Evolutionary conservation across 441 rosid species (phyloP).

Genomic region (Erysimum pusillum): DNA sequence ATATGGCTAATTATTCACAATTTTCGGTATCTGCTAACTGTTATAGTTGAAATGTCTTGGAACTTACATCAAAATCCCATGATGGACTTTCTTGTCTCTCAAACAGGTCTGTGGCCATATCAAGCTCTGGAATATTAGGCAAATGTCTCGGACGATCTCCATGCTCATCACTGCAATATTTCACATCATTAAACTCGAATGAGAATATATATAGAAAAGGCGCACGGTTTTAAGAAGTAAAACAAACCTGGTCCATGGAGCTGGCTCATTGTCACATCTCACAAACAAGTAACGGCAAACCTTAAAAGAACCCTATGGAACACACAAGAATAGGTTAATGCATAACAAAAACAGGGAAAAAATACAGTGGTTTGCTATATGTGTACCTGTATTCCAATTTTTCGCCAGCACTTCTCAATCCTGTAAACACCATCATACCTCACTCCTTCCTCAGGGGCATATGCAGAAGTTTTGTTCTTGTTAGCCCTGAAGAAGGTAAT

Average conservation of each 20-base stretch:
- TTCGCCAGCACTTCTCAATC: slow-evolving; percentile 84
- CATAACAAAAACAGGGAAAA: neutral
- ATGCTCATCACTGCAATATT: slow-evolving; percentile 60
- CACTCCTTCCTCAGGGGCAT: slow-evolving; percentile 76
- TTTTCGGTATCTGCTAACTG: no score
- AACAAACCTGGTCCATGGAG: slow-evolving; percentile 89
- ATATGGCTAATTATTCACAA: no score
- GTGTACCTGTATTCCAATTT: slow-evolving; percentile 63
- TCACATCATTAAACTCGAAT: neutral
- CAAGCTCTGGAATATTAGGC: slow-evolving; percentile 68
- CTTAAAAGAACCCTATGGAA: slow-evolving; percentile 39
- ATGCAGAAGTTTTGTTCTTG: no score
- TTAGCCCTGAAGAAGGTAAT: no score
- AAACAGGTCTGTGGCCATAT: slow-evolving; percentile 58
- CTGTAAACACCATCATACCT: slow-evolving; percentile 89
- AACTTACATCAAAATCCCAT: slow-evolving; percentile 82
- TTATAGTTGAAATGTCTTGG: neutral
- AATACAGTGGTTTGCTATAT: no score
- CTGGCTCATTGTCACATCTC: slow-evolving; percentile 90
- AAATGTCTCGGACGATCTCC: slow-evolving; percentile 84
- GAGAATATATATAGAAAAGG: neutral
- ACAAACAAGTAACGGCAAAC: slow-evolving; percentile 73
- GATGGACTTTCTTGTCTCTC: slow-evolving; percentile 72
- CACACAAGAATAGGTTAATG: neutral
- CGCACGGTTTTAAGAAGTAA: neutral